Percentiles rank a stretch among this genome's conserved stretches.
Conservation (phyloP, 2,329 filamentous ascomycete genomes). For the Trichoderma simmonsii region DNA sequence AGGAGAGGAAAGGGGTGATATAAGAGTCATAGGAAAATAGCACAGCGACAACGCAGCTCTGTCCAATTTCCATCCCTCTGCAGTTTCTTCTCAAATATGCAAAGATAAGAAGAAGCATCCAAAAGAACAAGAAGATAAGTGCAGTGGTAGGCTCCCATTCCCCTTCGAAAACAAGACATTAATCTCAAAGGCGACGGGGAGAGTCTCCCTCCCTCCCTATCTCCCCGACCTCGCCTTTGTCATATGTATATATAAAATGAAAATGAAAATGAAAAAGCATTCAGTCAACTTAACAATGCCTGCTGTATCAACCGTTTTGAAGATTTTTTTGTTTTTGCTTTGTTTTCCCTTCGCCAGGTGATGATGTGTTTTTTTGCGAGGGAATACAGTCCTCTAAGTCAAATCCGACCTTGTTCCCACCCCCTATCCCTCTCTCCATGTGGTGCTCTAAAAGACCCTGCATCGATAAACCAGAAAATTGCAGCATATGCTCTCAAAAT, state of each 20-base stretch:
- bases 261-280: not conserved
- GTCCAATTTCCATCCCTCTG: not conserved
- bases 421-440: not conserved
- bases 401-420: not conserved
- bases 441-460: not conserved
- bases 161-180: conserved; percentile 8
- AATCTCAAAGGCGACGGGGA: not conserved
- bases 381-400: not conserved
- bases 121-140: not conserved
- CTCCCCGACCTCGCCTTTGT: not conserved
- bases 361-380: not conserved
- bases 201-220: not conserved
- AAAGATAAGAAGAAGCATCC: not conserved
- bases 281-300: conserved; percentile 11
- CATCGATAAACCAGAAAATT: not conserved
- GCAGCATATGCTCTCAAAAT: conserved; percentile 4
- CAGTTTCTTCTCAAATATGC: not conserved
- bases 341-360: not conserved
- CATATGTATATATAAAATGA: not conserved
- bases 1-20: not conserved
- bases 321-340: not conserved
- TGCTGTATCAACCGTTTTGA: conserved; percentile 11
- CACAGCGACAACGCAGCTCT: not conserved
- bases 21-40: not conserved
- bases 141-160: not conserved